Evolutionary conservation across 305 asterid genomes (phyloP), one percentile per base, ranked within the genome.

Genomic region (Fraxinus velutina): DNA sequence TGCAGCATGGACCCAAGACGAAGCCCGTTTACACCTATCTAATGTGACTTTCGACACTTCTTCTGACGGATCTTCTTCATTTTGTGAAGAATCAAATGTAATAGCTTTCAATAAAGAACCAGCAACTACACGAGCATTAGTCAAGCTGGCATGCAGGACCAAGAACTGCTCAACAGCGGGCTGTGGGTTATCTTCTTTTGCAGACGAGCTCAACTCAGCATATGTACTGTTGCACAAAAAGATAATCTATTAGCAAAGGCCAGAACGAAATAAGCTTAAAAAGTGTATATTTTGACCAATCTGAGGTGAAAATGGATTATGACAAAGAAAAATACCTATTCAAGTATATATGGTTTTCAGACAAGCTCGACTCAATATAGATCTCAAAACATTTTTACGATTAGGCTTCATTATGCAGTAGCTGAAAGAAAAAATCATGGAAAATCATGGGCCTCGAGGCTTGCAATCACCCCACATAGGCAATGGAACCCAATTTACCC

Each of bases 121-220:
- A 44, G 97, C 93, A 78, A 88, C 79, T 21, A 90, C 89, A 80
- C 88, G 91, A n/a, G 95, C 92, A 87, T 89, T 91, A 80, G 84
- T 93, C 93, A 96, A 87, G 80, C 85, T 88, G 33, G 93, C 79
- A 62, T 93, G 96, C 76, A 96, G 88, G 6, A 87, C 86, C 79
- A 96, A 87, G 90, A 94, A 96, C 85, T 91, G 97, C 87, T 93
- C 98, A 75, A 96, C 98, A 0, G 97, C 94, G 29, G 97, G 96
- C 87, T 94, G 99, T 29, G 99, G 98, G 79, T 89, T 87, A 37
- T 91, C 97, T 88, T 94, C 98, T 84, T 89, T 92, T 1, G 99
- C 97, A 0, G 94, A 89, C 52, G 93, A 88, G 79, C 94, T 87
- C 91, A 96, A 76, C 86, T 94, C 99, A 15, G 95, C 91, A 80